Evolutionary conservation across 1,284 basidiomycete species (phyloP).

Genomic region (Ustilago xerochloae): DNA sequence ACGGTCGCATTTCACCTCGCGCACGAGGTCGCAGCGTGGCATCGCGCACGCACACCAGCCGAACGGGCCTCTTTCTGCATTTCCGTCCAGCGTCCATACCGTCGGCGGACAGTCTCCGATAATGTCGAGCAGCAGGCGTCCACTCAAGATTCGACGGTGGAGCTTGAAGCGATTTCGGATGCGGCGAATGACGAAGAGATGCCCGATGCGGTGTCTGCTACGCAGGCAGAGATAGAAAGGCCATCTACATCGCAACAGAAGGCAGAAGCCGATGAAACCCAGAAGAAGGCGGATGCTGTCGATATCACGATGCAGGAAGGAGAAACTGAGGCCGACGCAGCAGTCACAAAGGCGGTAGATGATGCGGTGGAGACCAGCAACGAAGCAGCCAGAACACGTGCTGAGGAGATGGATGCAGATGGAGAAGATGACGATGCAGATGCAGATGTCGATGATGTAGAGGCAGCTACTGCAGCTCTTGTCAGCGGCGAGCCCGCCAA

Average conservation of each 20-base stretch:
- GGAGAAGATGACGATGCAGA: conserved; percentile 49
- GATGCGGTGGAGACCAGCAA: conserved; percentile 53
- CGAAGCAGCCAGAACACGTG: conserved; percentile 47
- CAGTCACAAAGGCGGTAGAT: conserved; percentile 55
- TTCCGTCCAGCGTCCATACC: conserved; percentile 35
- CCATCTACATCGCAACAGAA: not conserved
- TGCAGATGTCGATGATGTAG: conserved; percentile 52
- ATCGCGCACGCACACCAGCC: conserved; percentile 76
- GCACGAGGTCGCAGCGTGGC: conserved; percentile 86
- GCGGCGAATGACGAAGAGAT: conserved; percentile 24
- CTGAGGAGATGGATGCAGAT: conserved; percentile 50
- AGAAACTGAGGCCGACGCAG: conserved; percentile 57
- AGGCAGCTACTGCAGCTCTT: conserved; percentile 39
- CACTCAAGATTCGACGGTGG: conserved; percentile 6
- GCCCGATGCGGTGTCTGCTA: conserved; percentile 3
- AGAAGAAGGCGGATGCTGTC: not conserved
- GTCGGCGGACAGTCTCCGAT: conserved; percentile 26
- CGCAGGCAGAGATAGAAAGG: not conserved
- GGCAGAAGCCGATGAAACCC: not conserved
- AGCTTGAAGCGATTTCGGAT: not conserved
- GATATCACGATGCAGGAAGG: conserved; percentile 37
- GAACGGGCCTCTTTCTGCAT: conserved; percentile 77
- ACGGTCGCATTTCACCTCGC: conserved; percentile 87
- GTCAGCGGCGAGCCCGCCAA: conserved; percentile 49
- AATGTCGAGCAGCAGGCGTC: conserved; percentile 30